Conservation (phyloP, 495 filamentous ascomycete species). For the Tuber melanosporum region DNA sequence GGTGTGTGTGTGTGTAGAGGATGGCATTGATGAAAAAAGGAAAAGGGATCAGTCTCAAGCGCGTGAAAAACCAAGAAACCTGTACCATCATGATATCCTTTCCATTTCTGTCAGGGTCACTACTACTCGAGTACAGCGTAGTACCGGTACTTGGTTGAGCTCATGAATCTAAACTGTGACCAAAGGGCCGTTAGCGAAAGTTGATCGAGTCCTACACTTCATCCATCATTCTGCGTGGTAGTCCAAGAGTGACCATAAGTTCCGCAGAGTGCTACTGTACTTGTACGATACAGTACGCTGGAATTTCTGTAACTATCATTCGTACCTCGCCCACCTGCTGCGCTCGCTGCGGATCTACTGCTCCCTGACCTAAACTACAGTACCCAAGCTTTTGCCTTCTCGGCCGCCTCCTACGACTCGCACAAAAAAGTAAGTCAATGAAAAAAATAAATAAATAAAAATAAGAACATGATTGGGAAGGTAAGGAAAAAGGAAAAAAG, state of each 20-base stretch:
- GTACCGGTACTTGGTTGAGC: no score
- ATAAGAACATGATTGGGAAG: slow-evolving; percentile 1
- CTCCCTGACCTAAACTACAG: background rate
- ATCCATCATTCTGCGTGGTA: background rate
- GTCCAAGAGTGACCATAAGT: background rate
- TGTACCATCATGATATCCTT: background rate
- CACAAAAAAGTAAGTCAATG: background rate
- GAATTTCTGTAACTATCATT: background rate
- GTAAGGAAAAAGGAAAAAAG: background rate
- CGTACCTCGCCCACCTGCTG: background rate
- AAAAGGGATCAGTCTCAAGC: background rate
- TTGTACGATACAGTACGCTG: background rate
- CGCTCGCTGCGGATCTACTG: background rate
- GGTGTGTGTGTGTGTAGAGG: no score
- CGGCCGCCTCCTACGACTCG: background rate
- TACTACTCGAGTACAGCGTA: no score
- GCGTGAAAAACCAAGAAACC: background rate
- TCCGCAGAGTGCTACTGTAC: background rate
- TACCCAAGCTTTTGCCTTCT: background rate
- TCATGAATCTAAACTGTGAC: no score
- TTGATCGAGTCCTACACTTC: background rate
- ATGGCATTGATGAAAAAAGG: background rate
- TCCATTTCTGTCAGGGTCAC: background rate
- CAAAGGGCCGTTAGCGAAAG: no score
- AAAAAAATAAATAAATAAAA: background rate